Evolutionary conservation across 2,329 filamentous ascomycete genomes (phyloP).

Genomic region (Colletotrichum sidae): DNA sequence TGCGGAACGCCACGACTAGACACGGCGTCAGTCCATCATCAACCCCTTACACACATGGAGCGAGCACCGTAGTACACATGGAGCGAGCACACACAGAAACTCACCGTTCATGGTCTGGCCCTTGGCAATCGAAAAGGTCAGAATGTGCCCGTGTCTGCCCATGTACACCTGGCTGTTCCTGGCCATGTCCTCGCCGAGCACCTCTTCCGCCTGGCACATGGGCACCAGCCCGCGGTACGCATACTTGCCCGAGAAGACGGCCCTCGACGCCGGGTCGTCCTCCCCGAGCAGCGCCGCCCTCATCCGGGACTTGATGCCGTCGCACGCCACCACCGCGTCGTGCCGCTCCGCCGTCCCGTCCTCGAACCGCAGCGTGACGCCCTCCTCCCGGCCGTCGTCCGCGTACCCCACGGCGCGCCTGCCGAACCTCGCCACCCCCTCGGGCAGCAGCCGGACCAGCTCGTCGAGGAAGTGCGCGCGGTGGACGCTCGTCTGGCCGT

Average conservation of each 20-base stretch:
- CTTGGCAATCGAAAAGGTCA: conserved; percentile 69
- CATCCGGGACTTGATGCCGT: conserved; percentile 66
- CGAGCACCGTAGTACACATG: not conserved
- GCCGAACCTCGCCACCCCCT: conserved; percentile 41
- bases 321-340: conserved; percentile 64
- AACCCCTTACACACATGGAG: too few species aligned
- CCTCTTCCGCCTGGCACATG: conserved; percentile 64
- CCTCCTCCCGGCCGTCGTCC: conserved; percentile 7
- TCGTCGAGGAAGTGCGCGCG: conserved; percentile 46
- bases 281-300: conserved; percentile 63
- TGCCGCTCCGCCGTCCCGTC: conserved; percentile 53
- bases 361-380: conserved; percentile 48
- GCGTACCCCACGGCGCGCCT: conserved; percentile 43
- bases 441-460: conserved; percentile 52
- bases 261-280: conserved; percentile 50
- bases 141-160: conserved; percentile 65
- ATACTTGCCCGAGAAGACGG: conserved; percentile 65
- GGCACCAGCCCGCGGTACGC: conserved; percentile 61
- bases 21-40: not conserved
- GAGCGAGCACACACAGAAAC: not conserved
- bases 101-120: conserved; percentile 63
- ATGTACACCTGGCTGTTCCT: conserved; percentile 62
- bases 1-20: conserved; percentile 27
- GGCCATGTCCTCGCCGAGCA: conserved; percentile 55
- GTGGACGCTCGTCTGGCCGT: conserved; percentile 23